Evolutionary conservation across 805 yeast genomes (phyloP), one percentile per base, ranked within the genome.

Genomic region (Lachancea waltii): DNA sequence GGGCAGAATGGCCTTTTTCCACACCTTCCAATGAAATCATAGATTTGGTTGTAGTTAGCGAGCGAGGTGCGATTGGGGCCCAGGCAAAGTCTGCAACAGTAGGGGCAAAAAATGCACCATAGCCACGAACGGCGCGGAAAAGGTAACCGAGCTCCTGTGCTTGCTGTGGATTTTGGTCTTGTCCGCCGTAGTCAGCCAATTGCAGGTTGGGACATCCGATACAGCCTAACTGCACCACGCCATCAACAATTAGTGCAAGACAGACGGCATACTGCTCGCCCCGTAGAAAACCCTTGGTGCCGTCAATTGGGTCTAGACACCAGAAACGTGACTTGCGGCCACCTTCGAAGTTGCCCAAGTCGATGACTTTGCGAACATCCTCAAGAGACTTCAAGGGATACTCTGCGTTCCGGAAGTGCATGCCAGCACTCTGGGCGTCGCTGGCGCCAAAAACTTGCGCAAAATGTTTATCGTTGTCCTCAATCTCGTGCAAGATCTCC

Each of bases 241-340:
- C 95, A 53, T 89, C 82, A 21, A 79, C 94, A 33, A 92, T 79
- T 48, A 92, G 65, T 0, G 95, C 97, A 31, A 92, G 67, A 57
- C 99, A 92, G 1, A 92, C 95, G 2, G 98, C 97, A 61, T 86
- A 92, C 58, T 92, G 99, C 47, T 89, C 97, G 33, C 95, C 95
- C 55, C 99, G 72, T 38, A 92, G 66, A 58, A 92, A 92, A 0
- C 99, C 99, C 59, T 81, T 92, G 15, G 99, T 92, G 6, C 99
- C 99, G 56, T 92, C 99, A 45, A 92, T 89, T 27, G 99, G 99
- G 56, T 92, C 99, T 53, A 92, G 66, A 1, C 97, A 95, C 99
- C 99, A 92, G 57, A 85, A 78, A 44, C 98, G 70, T 17, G 95
- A 95, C 25, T 61, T 67, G 22, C 64, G 49, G 4, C 97, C 95